Evolutionary conservation across 2,329 filamentous ascomycete species (phyloP), one percentile per base, ranked within the genome.

Genomic region (Leptographium procerum): DNA sequence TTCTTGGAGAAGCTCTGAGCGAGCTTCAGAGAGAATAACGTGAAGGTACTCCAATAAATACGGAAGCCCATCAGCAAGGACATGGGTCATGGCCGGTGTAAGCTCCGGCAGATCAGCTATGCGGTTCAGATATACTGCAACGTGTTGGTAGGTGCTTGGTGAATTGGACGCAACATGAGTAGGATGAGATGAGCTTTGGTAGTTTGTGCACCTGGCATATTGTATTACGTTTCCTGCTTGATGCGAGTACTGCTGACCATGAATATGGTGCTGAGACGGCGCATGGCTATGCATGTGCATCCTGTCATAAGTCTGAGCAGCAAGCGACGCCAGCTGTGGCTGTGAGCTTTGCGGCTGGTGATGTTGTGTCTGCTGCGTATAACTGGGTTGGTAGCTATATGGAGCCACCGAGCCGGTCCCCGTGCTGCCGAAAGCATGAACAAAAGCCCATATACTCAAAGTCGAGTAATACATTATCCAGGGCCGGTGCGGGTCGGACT

Each of bases 391-490:
- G 26, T 52, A 53, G 9, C n/a, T 24, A 40, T 33, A 16, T 24
- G 43, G 16, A 2, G 2, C 28, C 11, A 22, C 4, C 11, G 52
- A 4, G 43, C 19, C n/a, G 36, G 24, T 29, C 16, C 16, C 11
- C 7, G 65, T 59, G 40, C 54, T 63, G 0, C 83, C 84, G 57
- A 92, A 73, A 0, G 91, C 89, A 65, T 85, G 90, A 3, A 89
- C 89, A 66, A 92, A 96, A 4, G 84, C 87, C 89, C 90, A 96
- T 13, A 96, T 89, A 54, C 89, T 87, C 57, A 96, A 75, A 0
- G 86, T 84, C 0, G 91, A 88, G 65, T 92, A 92, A 72, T 95
- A 96, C 68, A 96, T 80, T 50, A 95, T 88, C 90, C 91, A 96
- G 0, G 91, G 89, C 29, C 90, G 80, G 65, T 96, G 92, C 26